Base-by-base conservation (phyloP, 257 asterid species). In the Nicotiana attenuata region DNA sequence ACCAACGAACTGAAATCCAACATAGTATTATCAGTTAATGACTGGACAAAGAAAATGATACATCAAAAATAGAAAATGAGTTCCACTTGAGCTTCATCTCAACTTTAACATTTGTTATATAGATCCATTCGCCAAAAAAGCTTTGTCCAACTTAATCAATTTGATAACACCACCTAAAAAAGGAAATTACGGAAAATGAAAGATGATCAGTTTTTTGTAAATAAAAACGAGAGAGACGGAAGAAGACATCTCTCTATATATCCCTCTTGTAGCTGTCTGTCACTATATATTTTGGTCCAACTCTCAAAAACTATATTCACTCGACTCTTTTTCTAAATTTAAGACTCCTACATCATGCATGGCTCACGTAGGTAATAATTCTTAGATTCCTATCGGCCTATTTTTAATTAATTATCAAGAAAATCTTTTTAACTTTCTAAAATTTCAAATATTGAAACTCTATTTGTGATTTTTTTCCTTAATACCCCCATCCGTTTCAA, bases 261-360 rank as follows among this genome's bases (percentile, higher is more conserved):
- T 26, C 16, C 3, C 15, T 31, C 76, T 33, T 0, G 15, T 55
- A 41, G n/a, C n/a, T 20, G 24, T 71, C n/a, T 11, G 15, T 71
- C 59, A 45, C 78, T n/a, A n/a, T n/a, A n/a, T 71, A 71, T 20
- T 71, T 45, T 71, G 59, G 78, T 71, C 59, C 78, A 41, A 41
- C 59, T 68, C 19, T 55, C 29, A 66, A 68, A 50, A 68, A 68
- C 29, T 38, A 68, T 38, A 15, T n/a, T 26, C 56, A 68, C 56
- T 68, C n/a, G 3, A 7, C 29, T 41, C 11, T 71, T 41, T 69
- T 71, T 5, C 45, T 2, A 71, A 41, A 41, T 55, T 55, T 16
- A 45, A 71, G 59, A 5, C 11, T n/a, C 45, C 7, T 20, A 38
- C 33, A 69, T 69, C 59, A 69, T 69, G 77, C 77, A 41, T 41